These are phyloP conservation scores for Blastobotrys chiropterorum DNA, from an alignment of 805 yeast genomes.

Conservation along the genomic window DNA sequence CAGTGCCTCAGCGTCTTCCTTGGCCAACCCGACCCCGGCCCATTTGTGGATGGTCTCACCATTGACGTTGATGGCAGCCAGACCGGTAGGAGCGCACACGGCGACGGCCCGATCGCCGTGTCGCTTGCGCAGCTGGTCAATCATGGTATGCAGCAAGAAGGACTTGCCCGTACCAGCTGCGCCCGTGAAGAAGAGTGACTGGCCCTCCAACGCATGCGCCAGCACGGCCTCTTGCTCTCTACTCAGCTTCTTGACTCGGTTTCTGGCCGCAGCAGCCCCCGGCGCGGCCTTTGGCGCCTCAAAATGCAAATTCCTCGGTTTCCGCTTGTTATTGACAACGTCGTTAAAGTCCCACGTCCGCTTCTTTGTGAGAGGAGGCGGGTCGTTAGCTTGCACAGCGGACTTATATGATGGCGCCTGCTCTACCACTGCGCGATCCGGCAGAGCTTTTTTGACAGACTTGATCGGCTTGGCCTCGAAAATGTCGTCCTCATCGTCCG, in stretches of 20 bases:
- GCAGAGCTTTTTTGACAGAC: not conserved
- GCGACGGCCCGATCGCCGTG: constrained; percentile 50
- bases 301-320: not conserved
- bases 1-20: constrained; percentile 39
- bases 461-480: not conserved
- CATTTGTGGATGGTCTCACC: constrained; percentile 83
- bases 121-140: constrained; percentile 40
- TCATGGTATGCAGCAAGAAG: constrained; percentile 60
- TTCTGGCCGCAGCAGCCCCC: not conserved
- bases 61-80: constrained; percentile 88
- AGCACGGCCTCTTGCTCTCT: constrained; percentile 50
- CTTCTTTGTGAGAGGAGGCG: no score
- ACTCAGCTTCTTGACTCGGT: constrained; percentile 3
- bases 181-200: constrained; percentile 84
- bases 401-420: no score
- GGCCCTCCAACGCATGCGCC: constrained; percentile 44
- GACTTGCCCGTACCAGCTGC: constrained; percentile 99
- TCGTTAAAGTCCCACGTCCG: not conserved
- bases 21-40: constrained; percentile 77
- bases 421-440: not conserved
- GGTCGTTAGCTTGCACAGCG: no score
- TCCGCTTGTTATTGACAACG: not conserved
- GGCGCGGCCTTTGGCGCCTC: not conserved
- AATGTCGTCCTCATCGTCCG: not conserved
- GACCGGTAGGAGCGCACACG: constrained; percentile 90